Percentiles rank a stretch among this genome's conserved stretches.
Evolutionary conservation across 495 filamentous ascomycete species (phyloP).

Genomic region (Aspergillus conjunctus): DNA sequence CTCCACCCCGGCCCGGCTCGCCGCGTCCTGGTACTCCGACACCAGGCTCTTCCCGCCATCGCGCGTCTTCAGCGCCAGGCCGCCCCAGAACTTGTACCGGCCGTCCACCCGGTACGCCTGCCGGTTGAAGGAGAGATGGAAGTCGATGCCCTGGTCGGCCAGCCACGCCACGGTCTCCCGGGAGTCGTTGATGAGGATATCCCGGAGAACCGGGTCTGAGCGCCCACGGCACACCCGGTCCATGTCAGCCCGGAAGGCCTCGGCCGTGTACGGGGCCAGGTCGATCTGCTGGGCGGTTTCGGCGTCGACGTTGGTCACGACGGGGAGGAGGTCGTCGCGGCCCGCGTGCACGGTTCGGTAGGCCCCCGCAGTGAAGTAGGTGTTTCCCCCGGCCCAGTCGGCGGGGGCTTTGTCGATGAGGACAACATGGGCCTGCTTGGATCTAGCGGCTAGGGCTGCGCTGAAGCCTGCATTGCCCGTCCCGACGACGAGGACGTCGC

Average conservation of each 20-base stretch:
- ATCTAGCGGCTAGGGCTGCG: conserved; percentile 49
- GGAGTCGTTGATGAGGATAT: conserved; percentile 37
- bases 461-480: conserved; percentile 60
- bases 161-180: conserved; percentile 55
- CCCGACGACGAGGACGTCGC: conserved; percentile 56
- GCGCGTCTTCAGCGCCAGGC: conserved; percentile 55
- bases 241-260: conserved; percentile 52
- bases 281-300: conserved; percentile 41
- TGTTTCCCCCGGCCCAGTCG: conserved; percentile 57
- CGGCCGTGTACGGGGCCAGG: conserved; percentile 42
- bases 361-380: conserved; percentile 59
- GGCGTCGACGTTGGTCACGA: conserved; percentile 46
- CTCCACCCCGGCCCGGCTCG: conserved; percentile 39
- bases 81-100: conserved; percentile 63
- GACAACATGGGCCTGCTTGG: conserved; percentile 39
- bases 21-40: conserved; percentile 47
- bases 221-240: conserved; percentile 47
- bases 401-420: conserved; percentile 55
- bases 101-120: conserved; percentile 61
- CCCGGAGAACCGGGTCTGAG: conserved; percentile 43
- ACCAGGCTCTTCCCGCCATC: conserved; percentile 62
- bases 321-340: conserved; percentile 44
- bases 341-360: conserved; percentile 52
- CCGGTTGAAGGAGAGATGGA: conserved; percentile 61
- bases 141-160: conserved; percentile 51